Evolutionary conservation across 2,329 filamentous ascomycete genomes (phyloP).

Genomic region (Coniella lustricola): DNA sequence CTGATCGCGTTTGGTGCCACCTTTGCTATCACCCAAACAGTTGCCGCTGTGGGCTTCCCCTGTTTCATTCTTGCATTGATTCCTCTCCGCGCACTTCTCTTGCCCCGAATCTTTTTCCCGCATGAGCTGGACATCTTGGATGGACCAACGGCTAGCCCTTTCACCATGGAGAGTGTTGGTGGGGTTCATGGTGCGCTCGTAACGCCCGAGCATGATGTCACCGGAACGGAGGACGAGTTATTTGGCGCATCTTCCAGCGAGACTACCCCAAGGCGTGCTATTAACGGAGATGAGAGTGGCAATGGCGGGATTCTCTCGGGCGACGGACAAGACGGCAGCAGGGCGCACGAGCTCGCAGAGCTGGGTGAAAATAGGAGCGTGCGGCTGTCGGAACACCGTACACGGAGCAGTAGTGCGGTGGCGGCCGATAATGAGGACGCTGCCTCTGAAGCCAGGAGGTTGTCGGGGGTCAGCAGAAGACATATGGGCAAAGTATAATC

Average conservation of each 20-base stretch:
- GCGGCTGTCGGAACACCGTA: conserved; percentile 7
- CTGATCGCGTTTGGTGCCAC: conserved; percentile 67
- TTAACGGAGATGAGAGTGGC: background rate
- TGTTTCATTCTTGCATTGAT: conserved; percentile 65
- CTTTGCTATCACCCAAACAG: conserved; percentile 74
- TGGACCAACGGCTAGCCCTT: conserved; percentile 66
- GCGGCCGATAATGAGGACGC: conserved; percentile 14
- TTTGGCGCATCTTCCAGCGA: background rate
- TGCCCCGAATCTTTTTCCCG: conserved; percentile 53
- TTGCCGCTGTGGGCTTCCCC: conserved; percentile 75
- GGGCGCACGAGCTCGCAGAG: conserved; percentile 30
- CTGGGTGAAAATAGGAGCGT: conserved; percentile 24
- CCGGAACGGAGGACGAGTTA: conserved; percentile 6
- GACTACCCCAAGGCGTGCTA: conserved; percentile 1
- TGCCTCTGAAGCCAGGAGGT: conserved; percentile 22
- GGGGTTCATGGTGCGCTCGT: conserved; percentile 41
- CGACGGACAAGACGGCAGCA: conserved; percentile 11
- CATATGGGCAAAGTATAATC: background rate
- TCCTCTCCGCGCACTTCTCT: conserved; percentile 55
- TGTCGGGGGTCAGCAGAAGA: conserved; percentile 19
- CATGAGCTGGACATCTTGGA: conserved; percentile 60
- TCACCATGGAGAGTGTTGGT: conserved; percentile 70
- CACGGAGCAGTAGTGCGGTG: conserved; percentile 17
- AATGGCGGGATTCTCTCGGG: conserved; percentile 8
- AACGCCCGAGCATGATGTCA: conserved; percentile 3